phyloP scores from a whole-genome alignment of 441 rosid species.

The Euphorbia schlechtendalii region DNA sequence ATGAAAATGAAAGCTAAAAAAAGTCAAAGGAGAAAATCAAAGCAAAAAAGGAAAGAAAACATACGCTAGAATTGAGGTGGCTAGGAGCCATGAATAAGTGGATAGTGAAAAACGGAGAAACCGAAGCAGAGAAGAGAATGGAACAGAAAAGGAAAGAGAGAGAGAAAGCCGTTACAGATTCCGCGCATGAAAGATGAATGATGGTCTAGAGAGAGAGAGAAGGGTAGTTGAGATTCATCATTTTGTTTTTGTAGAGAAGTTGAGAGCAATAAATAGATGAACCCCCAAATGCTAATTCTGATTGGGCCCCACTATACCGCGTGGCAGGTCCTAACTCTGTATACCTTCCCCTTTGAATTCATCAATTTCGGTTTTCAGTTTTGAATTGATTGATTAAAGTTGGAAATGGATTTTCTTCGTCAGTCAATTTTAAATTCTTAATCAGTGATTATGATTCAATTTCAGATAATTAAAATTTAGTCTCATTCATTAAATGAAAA shows the following conservation, averaged over 20 bases:
- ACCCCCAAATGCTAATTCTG: not conserved
- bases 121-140: no score
- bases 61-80: constrained; percentile 56
- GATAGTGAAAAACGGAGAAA: not conserved
- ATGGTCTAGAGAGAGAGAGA: constrained; percentile 2
- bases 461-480: no score
- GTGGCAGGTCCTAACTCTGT: constrained; percentile 7
- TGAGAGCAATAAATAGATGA: not conserved
- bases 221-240: not conserved
- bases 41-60: constrained; percentile 12
- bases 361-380: no score
- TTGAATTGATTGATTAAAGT: no score
- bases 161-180: constrained; percentile 8
- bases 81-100: constrained; percentile 45
- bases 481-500: no score
- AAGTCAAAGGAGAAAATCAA: not conserved
- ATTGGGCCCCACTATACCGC: constrained; percentile 1
- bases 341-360: not conserved
- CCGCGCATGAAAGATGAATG: not conserved
- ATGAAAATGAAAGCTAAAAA: constrained; percentile 5
- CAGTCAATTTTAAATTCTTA: no score
- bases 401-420: no score
- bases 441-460: no score
- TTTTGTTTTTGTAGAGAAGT: no score
- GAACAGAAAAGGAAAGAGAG: not conserved